Conservation (phyloP, 2,329 filamentous ascomycete species). For the Bipolaris sorokiniana region DNA sequence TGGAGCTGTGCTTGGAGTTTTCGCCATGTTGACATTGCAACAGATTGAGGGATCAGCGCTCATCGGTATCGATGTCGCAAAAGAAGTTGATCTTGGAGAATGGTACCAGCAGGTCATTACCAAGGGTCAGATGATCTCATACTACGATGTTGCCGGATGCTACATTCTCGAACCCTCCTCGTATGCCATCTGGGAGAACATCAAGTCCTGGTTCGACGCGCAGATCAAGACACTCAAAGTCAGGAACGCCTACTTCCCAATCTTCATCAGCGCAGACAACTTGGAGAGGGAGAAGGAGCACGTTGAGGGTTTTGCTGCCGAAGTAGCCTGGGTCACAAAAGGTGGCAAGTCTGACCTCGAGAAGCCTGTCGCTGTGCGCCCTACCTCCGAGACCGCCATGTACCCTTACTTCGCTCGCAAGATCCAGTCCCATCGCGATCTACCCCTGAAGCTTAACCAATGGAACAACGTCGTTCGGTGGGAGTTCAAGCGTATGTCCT, state of each 20-base stretch:
- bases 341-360: conserved; percentile 93
- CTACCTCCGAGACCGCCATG: conserved; percentile 81
- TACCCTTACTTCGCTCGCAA: conserved; percentile 96
- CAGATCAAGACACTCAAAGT: conserved; percentile 91
- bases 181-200: conserved; percentile 71
- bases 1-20: not conserved
- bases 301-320: conserved; percentile 94
- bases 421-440: conserved; percentile 94
- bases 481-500: conserved; percentile 79
- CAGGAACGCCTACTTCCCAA: conserved; percentile 94
- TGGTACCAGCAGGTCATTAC: conserved; percentile 99
- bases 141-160: conserved; percentile 76
- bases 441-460: conserved; percentile 93
- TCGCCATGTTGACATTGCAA: conserved; percentile 27
- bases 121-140: conserved; percentile 97
- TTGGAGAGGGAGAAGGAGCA: conserved; percentile 89
- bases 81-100: conserved; percentile 83
- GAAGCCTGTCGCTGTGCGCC: conserved; percentile 73
- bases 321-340: conserved; percentile 87
- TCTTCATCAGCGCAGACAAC: conserved; percentile 84
- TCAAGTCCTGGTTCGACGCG: conserved; percentile 63
- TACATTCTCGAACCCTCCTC: conserved; percentile 78
- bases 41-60: conserved; percentile 66
- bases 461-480: conserved; percentile 96
- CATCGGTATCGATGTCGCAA: conserved; percentile 86